Evolutionary conservation across 495 filamentous ascomycete genomes (phyloP), one percentile per base, ranked within the genome.

Genomic region (Trichoderma erinaceum): DNA sequence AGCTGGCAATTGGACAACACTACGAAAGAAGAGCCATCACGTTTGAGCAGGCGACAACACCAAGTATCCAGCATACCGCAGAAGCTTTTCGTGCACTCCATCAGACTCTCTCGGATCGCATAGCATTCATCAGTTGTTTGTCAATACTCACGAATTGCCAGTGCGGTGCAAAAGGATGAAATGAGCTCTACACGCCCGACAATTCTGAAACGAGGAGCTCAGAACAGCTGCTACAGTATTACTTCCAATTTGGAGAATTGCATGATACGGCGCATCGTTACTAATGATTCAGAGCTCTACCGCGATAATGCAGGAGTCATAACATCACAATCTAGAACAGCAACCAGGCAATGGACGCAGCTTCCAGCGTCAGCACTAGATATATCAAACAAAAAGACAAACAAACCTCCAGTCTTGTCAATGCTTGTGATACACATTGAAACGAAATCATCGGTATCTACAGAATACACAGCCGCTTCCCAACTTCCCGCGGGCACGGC

Each of bases 391-490:
- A n/a, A 18, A 63, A 46, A 68, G n/a, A 44, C 29, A 29, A 16
- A 46, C 43, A 46, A 5, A 12, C 56, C 56, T 25, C 25, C 8
- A 29, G 4, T 18, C 27, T 61, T 29, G 10, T 61, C 56, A 61
- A 61, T 61, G 56, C 56, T 61, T 32, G 56, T 61, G 56, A 61
- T 61, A 29, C 25, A 61, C 56, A 61, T 32, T 61, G 56, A 6
- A 61, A 61, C 56, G n/a, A 61, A 29, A 21, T 61, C 56, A 27
- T 32, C 16, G 29, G 23, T 61, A 61, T 61, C 56, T 61, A 61
- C 56, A 61, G 25, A 61, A 61, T 68, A 68, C 67, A 68, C 58
- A 64, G 58, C 58, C 10, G 50, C 48, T 21, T 63, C 41, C 58
- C 41, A 61, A 12, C 29, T 5, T 21, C 56, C 25, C 12, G 16